Base-by-base conservation (phyloP, 352 stramenopile species). In the Thalassiosira allenii region DNA sequence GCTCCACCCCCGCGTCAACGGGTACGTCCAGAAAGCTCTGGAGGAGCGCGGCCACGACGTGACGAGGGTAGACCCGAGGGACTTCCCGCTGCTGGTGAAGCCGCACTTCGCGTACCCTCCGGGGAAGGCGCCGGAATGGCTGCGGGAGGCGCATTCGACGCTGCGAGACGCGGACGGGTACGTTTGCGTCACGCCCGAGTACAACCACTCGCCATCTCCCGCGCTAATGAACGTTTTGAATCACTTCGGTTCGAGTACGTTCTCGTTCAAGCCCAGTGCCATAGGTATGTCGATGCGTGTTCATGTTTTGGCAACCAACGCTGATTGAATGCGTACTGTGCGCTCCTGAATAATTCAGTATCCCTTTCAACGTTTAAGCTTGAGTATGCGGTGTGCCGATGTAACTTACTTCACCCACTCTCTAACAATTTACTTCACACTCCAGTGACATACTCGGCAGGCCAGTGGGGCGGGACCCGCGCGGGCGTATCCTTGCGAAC, bases 151-250 rank as follows among this genome's bases (percentile, higher is more conserved):
- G 9, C 74, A 77, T 32, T 57, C 69, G 5, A 76, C 76, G 27
- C 56, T 95, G 20, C 17, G 76, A 29, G 54, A 79, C 41, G 89
- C 89, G n/a, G 89, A 95, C 82, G 81, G 72, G 4, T 93, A 93
- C 69, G 82, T 95, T 4, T 79, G 75, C 40, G 71, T 94, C 0
- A 94, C 86, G 23, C 91, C 91, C 1, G 91, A 95, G 73, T 95
- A 94, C 75, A 95, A 95, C 68, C 91, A 95, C 77, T 84, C 79
- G 0, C 86, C 87, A 33, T 90, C 84, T 27, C 91, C 90, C 17
- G 91, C 72, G 29, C 83, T 95, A 32, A 25, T 91, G 17, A 91
- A 91, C 68, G 37, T 94, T 9, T 68, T 95, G 65, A 91, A 92
- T 79, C 89, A 95, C 70, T 95, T 95, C 84, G 91, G 91, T 17